Base-by-base conservation (phyloP, 352 stramenopile species). In the Globisporangium nodosum region DNA sequence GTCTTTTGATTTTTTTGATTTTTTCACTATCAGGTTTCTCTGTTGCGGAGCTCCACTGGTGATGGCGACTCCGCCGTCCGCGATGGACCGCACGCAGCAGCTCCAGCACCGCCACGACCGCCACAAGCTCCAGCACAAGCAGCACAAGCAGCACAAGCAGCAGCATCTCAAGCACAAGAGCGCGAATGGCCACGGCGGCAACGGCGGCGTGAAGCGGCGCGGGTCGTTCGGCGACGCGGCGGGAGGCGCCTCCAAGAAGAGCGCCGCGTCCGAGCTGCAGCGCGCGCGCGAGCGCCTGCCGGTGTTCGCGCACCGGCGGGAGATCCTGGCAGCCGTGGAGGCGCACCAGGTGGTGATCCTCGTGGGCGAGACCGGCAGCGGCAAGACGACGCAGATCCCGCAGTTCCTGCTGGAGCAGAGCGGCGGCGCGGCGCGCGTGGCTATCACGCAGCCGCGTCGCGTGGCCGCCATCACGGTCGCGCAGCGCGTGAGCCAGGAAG, bases 321-420 rank as follows among this genome's bases (percentile, higher is more conserved):
- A 74, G 55, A 89, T 95, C 55, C 64, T 95, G n/a, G 66, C 74
- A 30, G 72, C 74, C 3, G 56, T 95, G 3, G 66, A 75, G 52
- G 64, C 55, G 60, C 70, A 90, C 66, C 84, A 85, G 66, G 83
- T 94, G 8, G 66, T 94, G 58, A 94, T 97, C 54, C 75, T 96
- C 52, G 80, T 96, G 21, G 90, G 90, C 37, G 86, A 96, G 69
- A 97, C 90, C 0, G 90, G 90, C 24, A 96, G 83, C 47, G 89
- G 89, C 57, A 97, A 97, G 71, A 96, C 89, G 58, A 97, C 89
- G 47, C 88, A 96, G 68, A 89, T 96, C 55, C 86, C 86, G 30
- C 86, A 96, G 68, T 96, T 90, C 58, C 78, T 96, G 33, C 87
- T 85, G 49, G 86, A 94, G 62, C 78, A 71, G 48, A 66, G 87